phyloP scores from a whole-genome alignment of 2,329 filamentous ascomycete genomes.

The Coniochaeta pulveracea region DNA sequence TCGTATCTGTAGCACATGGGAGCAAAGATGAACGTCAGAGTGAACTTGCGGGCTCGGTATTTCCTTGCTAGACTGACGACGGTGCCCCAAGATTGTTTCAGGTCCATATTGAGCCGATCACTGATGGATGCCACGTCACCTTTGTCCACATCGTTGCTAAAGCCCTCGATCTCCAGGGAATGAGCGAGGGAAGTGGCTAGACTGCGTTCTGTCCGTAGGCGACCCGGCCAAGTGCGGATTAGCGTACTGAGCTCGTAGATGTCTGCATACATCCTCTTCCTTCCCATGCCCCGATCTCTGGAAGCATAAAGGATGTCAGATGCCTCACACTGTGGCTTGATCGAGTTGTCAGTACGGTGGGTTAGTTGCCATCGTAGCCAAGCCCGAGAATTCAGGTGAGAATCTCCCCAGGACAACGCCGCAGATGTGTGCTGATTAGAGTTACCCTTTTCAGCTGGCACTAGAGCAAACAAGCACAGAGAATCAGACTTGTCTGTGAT shows the following conservation, averaged over 20 bases:
- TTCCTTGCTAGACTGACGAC: constrained; percentile 11
- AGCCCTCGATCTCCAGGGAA: constrained; percentile 12
- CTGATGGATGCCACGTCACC: constrained; percentile 8
- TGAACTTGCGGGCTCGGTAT: constrained; percentile 5
- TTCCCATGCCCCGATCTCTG: constrained; percentile 4
- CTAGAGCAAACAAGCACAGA: constrained; percentile 17
- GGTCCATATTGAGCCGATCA: constrained; percentile 12
- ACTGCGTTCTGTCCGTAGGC: constrained; percentile 6
- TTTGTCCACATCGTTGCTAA: constrained; percentile 10
- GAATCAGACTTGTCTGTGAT: constrained; percentile 19
- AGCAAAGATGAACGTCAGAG: constrained; percentile 15
- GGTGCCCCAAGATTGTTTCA: constrained; percentile 14
- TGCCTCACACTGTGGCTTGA: neutral
- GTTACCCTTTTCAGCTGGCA: too few relatives aligned
- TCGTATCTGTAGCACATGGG: constrained; percentile 14
- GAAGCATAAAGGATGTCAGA: constrained; percentile 4
- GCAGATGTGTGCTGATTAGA: too few relatives aligned
- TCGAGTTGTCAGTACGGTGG: constrained; percentile 8
- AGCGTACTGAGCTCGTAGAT: neutral
- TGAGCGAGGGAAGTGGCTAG: constrained; percentile 12
- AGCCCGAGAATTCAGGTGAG: constrained; percentile 12
- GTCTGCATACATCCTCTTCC: neutral
- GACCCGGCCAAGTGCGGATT: neutral
- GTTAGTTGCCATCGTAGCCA: constrained; percentile 17
- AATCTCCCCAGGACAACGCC: constrained; percentile 8